phyloP scores from a whole-genome alignment of 192 early-diverging fungal genomes.

The Backusella liffmaniae region DNA sequence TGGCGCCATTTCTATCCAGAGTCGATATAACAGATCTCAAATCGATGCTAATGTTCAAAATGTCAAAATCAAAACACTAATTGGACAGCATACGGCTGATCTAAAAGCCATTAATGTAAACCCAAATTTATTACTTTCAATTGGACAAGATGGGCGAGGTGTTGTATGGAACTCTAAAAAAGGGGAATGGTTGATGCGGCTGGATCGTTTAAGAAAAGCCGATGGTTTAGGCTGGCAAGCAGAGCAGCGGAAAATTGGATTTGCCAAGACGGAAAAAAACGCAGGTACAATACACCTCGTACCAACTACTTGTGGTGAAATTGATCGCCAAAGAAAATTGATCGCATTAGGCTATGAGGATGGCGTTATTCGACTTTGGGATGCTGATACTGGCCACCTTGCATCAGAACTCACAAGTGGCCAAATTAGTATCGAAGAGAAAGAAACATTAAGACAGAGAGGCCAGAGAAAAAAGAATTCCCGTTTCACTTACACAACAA shows the following conservation, averaged over 20 bases:
- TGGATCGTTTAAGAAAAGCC: slow-evolving; percentile 19
- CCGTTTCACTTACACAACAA: not conserved
- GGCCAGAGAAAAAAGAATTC: not conserved
- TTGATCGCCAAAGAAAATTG: slow-evolving; percentile 22
- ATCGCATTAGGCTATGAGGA: slow-evolving; percentile 27
- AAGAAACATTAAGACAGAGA: not conserved
- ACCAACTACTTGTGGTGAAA: slow-evolving; percentile 14
- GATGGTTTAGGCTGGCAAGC: not conserved
- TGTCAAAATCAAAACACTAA: slow-evolving; percentile 21
- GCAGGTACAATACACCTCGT: not conserved
- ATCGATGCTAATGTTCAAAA: slow-evolving; percentile 10
- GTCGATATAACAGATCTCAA: slow-evolving; percentile 15
- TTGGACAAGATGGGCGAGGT: slow-evolving; percentile 29
- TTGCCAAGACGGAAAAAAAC: not conserved
- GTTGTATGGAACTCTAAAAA: slow-evolving; percentile 28
- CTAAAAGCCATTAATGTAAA: slow-evolving; percentile 9
- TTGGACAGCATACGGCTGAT: slow-evolving; percentile 32
- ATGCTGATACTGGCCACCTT: slow-evolving; percentile 7
- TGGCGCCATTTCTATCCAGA: slow-evolving; percentile 31
- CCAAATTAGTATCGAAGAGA: not conserved
- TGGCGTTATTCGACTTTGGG: slow-evolving; percentile 30
- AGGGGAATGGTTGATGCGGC: slow-evolving; percentile 24
- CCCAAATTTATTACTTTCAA: slow-evolving; percentile 18
- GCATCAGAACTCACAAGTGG: not conserved
- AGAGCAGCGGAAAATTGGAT: slow-evolving; percentile 4